A percentile compares a stretch with the other conserved stretches of the same genome.
Evolutionary conservation across 2,329 filamentous ascomycete species (phyloP).

Genomic region (Aspergillus tamarii): DNA sequence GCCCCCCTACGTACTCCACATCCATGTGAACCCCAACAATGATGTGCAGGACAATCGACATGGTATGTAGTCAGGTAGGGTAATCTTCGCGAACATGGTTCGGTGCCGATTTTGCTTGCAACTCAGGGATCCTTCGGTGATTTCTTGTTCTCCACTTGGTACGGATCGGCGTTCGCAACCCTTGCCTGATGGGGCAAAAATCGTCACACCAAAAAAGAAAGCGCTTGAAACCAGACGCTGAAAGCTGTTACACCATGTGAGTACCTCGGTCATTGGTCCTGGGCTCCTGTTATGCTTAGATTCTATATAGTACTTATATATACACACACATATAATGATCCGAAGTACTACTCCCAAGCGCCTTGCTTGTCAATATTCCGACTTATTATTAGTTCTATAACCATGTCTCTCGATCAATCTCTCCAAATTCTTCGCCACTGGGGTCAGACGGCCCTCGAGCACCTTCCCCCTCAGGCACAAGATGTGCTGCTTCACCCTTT

Average conservation of each 20-base stretch:
- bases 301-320: not conserved
- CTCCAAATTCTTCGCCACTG: slow-evolving; percentile 30
- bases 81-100: slow-evolving; percentile 3
- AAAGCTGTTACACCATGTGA: slow-evolving; percentile 4
- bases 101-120: not conserved
- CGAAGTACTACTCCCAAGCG: not conserved
- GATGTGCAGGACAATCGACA: not conserved
- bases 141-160: not conserved
- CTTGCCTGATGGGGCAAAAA: slow-evolving; percentile 9
- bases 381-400: not conserved
- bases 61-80: not conserved
- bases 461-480: slow-evolving; percentile 33
- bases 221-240: not conserved
- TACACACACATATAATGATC: not conserved
- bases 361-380: not conserved
- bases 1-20: not conserved
- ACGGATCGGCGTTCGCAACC: slow-evolving; percentile 5
- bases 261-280: slow-evolving; percentile 1
- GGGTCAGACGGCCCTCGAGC: slow-evolving; percentile 25
- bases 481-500: slow-evolving; percentile 30
- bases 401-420: slow-evolving; percentile 23
- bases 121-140: not conserved
- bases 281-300: not conserved
- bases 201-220: not conserved
- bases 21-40: not conserved